phyloP scores from a whole-genome alignment of 2,329 filamentous ascomycete genomes.

The Diaporthe helianthi region DNA sequence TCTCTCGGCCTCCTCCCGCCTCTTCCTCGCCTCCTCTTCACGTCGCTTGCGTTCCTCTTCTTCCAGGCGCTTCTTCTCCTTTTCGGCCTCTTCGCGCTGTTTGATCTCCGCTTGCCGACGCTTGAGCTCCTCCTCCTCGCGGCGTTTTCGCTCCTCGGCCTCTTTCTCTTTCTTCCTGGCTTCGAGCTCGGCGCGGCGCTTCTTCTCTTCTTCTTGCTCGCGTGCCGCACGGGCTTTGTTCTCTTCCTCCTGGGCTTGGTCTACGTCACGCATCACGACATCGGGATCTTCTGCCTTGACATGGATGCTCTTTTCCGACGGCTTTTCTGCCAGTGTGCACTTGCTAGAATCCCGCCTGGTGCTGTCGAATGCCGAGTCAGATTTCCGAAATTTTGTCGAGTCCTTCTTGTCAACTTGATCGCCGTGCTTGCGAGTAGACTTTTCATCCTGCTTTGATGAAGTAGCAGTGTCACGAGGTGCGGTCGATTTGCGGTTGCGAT shows the following conservation, averaged over 20 bases:
- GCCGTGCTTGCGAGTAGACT: slow-evolving; percentile 47
- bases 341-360: slow-evolving; percentile 52
- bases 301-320: slow-evolving; percentile 59
- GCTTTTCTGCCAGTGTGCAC: slow-evolving; percentile 51
- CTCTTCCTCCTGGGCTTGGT: slow-evolving; percentile 39
- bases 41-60: slow-evolving; percentile 39
- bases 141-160: slow-evolving; percentile 42
- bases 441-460: slow-evolving; percentile 41
- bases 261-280: slow-evolving; percentile 61
- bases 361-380: slow-evolving; percentile 44
- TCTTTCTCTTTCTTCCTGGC: slow-evolving; percentile 43
- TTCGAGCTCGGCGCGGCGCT: slow-evolving; percentile 40
- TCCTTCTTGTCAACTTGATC: slow-evolving; percentile 52
- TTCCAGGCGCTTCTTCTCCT: slow-evolving; percentile 43
- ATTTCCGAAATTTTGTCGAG: slow-evolving; percentile 48
- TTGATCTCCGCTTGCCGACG: slow-evolving; percentile 38
- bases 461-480: slow-evolving; percentile 48
- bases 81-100: slow-evolving; percentile 43
- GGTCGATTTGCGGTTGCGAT: slow-evolving; percentile 53
- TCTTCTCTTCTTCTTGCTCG: slow-evolving; percentile 42
- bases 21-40: slow-evolving; percentile 40
- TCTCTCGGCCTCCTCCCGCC: slow-evolving; percentile 46
- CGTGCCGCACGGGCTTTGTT: slow-evolving; percentile 37
- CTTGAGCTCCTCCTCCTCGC: slow-evolving; percentile 45
- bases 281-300: slow-evolving; percentile 65